Percentiles rank a stretch among this genome's conserved stretches.
phyloP scores from a whole-genome alignment of 2,329 filamentous ascomycete species.

The Bipolaris victoriae region DNA sequence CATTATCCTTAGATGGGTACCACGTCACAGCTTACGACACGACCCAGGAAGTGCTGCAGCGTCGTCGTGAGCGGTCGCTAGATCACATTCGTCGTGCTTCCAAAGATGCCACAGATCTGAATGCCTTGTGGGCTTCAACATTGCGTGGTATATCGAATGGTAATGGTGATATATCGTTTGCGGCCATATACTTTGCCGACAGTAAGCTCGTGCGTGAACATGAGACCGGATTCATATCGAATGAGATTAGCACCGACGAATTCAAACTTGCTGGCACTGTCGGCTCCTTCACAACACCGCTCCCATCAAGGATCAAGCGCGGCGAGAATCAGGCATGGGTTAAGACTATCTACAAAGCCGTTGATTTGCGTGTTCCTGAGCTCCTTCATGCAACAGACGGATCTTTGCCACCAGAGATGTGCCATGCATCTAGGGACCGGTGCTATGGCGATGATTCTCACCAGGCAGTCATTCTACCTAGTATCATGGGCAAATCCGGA shows the following conservation, averaged over 20 bases:
- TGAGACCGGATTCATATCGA: not conserved
- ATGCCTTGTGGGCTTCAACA: not conserved
- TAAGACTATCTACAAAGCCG: not conserved
- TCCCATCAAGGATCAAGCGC: not conserved
- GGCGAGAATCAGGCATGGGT: not conserved
- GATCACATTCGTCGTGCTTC: not conserved
- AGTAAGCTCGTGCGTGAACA: not conserved
- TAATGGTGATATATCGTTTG: constrained; percentile 3
- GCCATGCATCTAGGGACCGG: not conserved
- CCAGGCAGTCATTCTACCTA: constrained; percentile 3
- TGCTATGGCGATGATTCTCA: constrained; percentile 9
- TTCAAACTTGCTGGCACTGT: constrained; percentile 1
- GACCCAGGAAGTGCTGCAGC: not conserved
- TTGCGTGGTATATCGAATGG: constrained; percentile 3
- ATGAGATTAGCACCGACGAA: not conserved
- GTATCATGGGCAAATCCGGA: not conserved
- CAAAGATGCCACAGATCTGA: not conserved
- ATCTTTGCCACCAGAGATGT: constrained; percentile 4
- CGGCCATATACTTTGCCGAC: constrained; percentile 1
- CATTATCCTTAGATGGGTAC: constrained; percentile 1
- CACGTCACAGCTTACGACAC: constrained; percentile 2
- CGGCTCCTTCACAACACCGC: not conserved
- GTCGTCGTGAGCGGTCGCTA: constrained; percentile 4
- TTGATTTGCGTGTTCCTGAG: not conserved
- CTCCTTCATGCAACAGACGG: constrained; percentile 3